phyloP scores from a whole-genome alignment of 768 basidiomycete species.

The Phallus indusiatus region DNA sequence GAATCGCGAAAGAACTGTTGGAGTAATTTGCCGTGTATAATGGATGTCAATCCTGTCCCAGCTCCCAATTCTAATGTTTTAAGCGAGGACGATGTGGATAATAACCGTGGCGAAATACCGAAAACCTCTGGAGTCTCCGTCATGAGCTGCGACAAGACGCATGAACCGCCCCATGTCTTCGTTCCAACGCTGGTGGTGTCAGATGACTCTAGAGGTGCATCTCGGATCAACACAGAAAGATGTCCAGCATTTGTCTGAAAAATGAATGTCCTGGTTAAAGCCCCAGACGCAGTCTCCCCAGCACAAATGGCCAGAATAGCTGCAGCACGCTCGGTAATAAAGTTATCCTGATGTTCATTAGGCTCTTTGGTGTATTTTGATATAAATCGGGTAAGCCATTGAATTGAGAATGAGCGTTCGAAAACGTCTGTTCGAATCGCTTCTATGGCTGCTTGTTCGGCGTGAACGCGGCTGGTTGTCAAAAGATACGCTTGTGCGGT shows the following conservation, averaged over 20 bases:
- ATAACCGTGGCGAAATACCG: constrained; percentile 17
- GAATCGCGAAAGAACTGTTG: background rate
- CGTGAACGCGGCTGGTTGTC: background rate
- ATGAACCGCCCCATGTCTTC: constrained; percentile 86
- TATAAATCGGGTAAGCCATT: constrained; percentile 67
- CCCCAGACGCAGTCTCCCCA: constrained; percentile 55
- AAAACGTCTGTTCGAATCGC: constrained; percentile 47
- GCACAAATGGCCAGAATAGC: constrained; percentile 56
- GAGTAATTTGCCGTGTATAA: constrained; percentile 26
- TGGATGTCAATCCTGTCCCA: constrained; percentile 45
- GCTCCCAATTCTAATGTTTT: constrained; percentile 47
- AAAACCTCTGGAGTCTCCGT: constrained; percentile 46
- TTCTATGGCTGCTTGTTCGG: constrained; percentile 12
- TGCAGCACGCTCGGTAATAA: constrained; percentile 43
- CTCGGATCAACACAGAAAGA: constrained; percentile 39
- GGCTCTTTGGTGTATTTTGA: constrained; percentile 15
- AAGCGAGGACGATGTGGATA: constrained; percentile 13
- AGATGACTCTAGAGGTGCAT: constrained; percentile 60
- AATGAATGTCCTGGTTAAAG: constrained; percentile 39
- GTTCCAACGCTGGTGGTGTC: constrained; percentile 69
- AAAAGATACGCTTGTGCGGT: background rate
- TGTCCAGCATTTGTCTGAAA: constrained; percentile 24
- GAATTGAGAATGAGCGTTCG: constrained; percentile 58
- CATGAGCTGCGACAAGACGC: constrained; percentile 69
- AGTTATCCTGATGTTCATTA: constrained; percentile 17